Evolutionary conservation across 768 basidiomycete species (phyloP), one percentile per base, ranked within the genome.

Genomic region (Podaxis mareebaensis): DNA sequence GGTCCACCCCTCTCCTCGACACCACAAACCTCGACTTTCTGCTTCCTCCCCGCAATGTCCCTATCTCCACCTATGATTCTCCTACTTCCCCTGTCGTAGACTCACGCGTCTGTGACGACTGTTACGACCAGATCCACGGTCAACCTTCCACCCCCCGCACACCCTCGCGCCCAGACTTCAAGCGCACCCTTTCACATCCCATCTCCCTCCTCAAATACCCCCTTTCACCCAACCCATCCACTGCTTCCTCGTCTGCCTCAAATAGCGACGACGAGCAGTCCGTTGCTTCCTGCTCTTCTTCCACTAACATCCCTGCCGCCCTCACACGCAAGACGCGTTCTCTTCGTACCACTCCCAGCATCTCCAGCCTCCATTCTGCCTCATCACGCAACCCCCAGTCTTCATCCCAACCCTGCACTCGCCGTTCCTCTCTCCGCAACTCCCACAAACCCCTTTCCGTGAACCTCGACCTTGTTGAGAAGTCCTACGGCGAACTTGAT

Each of bases 101-200:
- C 30, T 78, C 78, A n/a, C 84, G 89, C 60, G 90, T 93, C 53
- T 93, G 92, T 68, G 86, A 91, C 63, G 89, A 86, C 65, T 93
- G 92, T 70, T 88, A 78, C 75, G 87, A 89, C 68, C 89, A 90
- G 72, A 84, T 93, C 40, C 83, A 90, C 64, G 90, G 89, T 56
- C 74, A 69, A 58, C 79, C 76, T 17, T 74, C 79, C 15, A 79
- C 81, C 33, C 83, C 83, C 28, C 74, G 74, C 68, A 74, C 79
- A 0, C 78, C 79, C 64, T 66, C 66, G 51, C 78, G 72, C 58
- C 76, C 74, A 44, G 75, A 72, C 42, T 71, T 74, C 58, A 72
- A 71, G 53, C 77, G 75, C 68, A 68, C 75, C 44, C 69, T 76
- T 24, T 77, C 77, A 53, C 73, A 78, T 58, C 79, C 79, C 57